phyloP scores from a whole-genome alignment of 106 monocot genomes.

The Dioscorea zingiberensis region DNA sequence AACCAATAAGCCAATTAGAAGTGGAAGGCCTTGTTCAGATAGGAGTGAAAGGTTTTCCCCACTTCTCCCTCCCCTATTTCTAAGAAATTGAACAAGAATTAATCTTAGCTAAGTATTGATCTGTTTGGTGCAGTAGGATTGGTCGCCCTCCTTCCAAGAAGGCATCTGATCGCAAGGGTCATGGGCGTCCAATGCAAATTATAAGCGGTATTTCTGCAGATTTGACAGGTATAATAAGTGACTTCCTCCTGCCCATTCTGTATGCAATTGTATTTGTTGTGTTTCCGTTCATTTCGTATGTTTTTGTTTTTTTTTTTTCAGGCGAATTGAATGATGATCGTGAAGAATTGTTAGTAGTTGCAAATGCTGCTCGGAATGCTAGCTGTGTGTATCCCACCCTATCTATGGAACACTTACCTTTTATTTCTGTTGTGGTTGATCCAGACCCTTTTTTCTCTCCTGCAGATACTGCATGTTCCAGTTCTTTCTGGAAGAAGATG shows the following conservation, averaged over 20 bases:
- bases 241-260: background rate
- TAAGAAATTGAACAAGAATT: background rate
- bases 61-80: background rate
- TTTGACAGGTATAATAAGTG: constrained; percentile 34
- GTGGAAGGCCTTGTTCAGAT: constrained; percentile 56
- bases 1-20: constrained; percentile 48
- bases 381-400: constrained; percentile 27
- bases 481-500: constrained; percentile 75
- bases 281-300: no score
- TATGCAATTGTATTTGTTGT: no score
- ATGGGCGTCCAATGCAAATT: constrained; percentile 34
- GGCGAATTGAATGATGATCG: constrained; percentile 78
- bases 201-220: constrained; percentile 31
- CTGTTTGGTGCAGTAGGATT: constrained; percentile 47
- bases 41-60: constrained; percentile 56
- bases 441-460: background rate
- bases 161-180: constrained; percentile 63
- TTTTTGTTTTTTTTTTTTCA: constrained; percentile 3
- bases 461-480: constrained; percentile 42
- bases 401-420: no score
- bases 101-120: background rate
- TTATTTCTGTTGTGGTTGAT: no score
- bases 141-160: constrained; percentile 61
- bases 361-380: constrained; percentile 45
- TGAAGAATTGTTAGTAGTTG: constrained; percentile 71